Base-by-base conservation (phyloP, 352 stramenopile species). In the Elongisporangium prolatum region DNA sequence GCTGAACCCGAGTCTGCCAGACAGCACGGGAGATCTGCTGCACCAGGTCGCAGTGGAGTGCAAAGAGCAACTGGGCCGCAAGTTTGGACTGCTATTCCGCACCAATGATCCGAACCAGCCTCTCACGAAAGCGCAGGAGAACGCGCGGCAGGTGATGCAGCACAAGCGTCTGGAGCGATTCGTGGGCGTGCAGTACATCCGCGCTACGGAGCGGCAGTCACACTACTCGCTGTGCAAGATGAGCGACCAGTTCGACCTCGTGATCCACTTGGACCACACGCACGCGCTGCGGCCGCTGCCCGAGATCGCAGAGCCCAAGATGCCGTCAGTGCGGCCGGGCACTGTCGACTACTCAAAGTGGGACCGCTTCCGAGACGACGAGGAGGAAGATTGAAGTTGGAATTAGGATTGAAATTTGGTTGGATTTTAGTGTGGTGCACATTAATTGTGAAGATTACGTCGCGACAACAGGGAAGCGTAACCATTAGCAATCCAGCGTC, bases 151-250 rank as follows among this genome's bases (percentile, higher is more conserved):
- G 2, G 18, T 56, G 10, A 21, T 71, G 57, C 18, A 54, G 21
- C 8, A n/a, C 4, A 54, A 65, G 34, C 68, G 57, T 3, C 52
- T 66, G 2, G 64, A 76, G 57, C 65, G 68, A 16, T 76, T 72
- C 24, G 38, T 76, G 8, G 68, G 68, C 18, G 68, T 76, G 13
- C 65, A 72, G 57, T 76, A 73, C 53, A 20, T 66, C 28, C 64
- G 64, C 44, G 44, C 64, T 2, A 66, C 21, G 7, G 68, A 76
- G 52, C 65, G 60, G 14, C 54, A 64, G 51, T 59, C 64, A 17
- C 65, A 73, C 63, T 76, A 73, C 21, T 61, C 56, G 25, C 20
- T 48, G 25, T 68, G 67, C 17, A 48, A 54, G 9, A n/a, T 74
- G 47, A 74, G 62, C 56, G 50, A 64, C 13, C 67, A 74, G 53